Evolutionary conservation across 345 rosid genomes (phyloP).

Genomic region (Kernera saxatilis): DNA sequence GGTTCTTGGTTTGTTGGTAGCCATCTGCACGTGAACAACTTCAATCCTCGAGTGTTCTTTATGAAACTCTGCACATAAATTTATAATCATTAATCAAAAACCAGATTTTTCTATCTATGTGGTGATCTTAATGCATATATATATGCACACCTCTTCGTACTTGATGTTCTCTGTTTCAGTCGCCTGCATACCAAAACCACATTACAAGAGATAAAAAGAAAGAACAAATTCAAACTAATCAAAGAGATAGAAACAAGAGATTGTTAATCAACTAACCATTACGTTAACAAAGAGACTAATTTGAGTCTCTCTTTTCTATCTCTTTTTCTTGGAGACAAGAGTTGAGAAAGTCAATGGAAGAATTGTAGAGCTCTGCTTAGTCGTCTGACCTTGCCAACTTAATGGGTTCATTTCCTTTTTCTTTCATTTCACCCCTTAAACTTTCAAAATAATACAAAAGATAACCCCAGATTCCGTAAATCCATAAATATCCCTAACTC

Average conservation of each 20-base stretch:
- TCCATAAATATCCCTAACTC: not conserved
- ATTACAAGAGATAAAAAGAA: not conserved
- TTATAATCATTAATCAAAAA: not conserved
- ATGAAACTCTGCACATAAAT: slow-evolving; percentile 43
- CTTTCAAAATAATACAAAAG: not conserved
- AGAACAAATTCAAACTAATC: not conserved
- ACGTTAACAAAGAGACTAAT: not conserved
- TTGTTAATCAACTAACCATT: slow-evolving; percentile 16
- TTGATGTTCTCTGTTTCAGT: slow-evolving; percentile 13
- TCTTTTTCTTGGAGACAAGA: not conserved
- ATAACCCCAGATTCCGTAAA: not conserved
- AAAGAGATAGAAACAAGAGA: not conserved
- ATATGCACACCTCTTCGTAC: slow-evolving; percentile 18
- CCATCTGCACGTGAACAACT: slow-evolving; percentile 85
- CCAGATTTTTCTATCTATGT: not conserved
- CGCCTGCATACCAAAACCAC: slow-evolving; percentile 12
- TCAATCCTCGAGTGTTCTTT: slow-evolving; percentile 49
- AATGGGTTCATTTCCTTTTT: not conserved
- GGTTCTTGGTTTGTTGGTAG: slow-evolving; percentile 49
- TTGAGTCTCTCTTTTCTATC: not conserved
- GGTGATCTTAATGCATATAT: not conserved
- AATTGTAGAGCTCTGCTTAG: not conserved
- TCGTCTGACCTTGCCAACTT: slow-evolving; percentile 2
- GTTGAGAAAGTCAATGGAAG: slow-evolving; percentile 12
- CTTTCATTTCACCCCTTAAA: not conserved